Conservation (phyloP, 805 yeast species). For the Spathaspora arborariae region DNA sequence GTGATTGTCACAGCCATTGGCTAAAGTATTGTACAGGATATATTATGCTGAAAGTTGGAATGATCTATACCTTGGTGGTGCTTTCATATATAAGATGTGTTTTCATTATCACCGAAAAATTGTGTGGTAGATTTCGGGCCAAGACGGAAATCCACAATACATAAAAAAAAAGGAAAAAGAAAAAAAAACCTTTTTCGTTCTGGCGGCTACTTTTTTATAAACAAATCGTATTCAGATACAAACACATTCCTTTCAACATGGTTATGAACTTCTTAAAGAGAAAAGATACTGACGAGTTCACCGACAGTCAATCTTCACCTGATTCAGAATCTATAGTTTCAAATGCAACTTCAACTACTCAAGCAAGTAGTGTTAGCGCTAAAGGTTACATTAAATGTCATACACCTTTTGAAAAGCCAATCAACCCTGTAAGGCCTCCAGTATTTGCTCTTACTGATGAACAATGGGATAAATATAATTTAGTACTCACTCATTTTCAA, state of each 20-base stretch:
- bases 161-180: not conserved
- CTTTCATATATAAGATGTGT: not conserved
- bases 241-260: not conserved
- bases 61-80: too few species aligned
- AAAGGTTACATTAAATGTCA: constrained; percentile 29
- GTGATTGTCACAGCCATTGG: not conserved
- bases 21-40: not conserved
- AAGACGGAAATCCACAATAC: not conserved
- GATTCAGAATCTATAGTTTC: constrained; percentile 18
- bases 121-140: not conserved
- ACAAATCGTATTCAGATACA: not conserved
- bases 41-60: not conserved
- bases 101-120: too few species aligned
- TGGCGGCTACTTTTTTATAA: not conserved
- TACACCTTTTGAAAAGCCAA: constrained; percentile 37
- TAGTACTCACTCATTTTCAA: constrained; percentile 27
- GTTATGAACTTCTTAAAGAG: constrained; percentile 18
- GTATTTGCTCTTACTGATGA: constrained; percentile 24
- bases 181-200: too few species aligned
- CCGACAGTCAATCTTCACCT: constrained; percentile 2
- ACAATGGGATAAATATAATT: constrained; percentile 28
- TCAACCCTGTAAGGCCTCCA: constrained; percentile 30
- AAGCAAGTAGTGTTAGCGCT: constrained; percentile 2
- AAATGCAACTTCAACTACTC: constrained; percentile 11
- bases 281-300: constrained; percentile 6